These are phyloP conservation scores for Annulohypoxylon maeteangense DNA, from an alignment of 495 filamentous ascomycete species.

Conservation along the genomic window DNA sequence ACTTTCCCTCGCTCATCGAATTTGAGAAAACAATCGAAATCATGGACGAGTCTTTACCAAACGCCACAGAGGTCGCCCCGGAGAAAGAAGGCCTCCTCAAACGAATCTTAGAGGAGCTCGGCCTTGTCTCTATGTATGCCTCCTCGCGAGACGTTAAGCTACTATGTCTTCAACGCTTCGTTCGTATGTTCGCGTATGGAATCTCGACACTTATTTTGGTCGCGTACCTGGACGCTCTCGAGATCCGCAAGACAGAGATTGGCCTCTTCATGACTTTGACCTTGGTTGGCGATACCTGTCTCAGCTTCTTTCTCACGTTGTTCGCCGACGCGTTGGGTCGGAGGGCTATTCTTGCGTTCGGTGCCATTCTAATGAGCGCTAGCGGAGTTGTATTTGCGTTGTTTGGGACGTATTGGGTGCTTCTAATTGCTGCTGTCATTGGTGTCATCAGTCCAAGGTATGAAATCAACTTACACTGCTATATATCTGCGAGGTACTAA, in stretches of 20 bases:
- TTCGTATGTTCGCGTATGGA: conserved; percentile 63
- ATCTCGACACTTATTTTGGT: conserved; percentile 53
- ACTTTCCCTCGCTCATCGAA: neutral
- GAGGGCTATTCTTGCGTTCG: conserved; percentile 70
- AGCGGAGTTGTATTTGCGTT: conserved; percentile 76
- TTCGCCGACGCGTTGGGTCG: conserved; percentile 81
- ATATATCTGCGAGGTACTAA: neutral
- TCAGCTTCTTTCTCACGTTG: conserved; percentile 79
- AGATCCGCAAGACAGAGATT: conserved; percentile 72
- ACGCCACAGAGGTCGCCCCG: neutral
- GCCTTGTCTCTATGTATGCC: conserved; percentile 59
- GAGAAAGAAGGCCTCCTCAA: neutral
- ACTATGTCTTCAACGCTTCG: conserved; percentile 76
- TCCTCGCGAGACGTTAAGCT: conserved; percentile 73
- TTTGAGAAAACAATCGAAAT: neutral
- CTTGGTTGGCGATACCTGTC: conserved; percentile 78
- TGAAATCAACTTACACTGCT: neutral
- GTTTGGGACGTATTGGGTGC: conserved; percentile 75
- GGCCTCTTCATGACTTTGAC: conserved; percentile 93
- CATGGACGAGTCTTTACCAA: neutral
- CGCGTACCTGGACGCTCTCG: conserved; percentile 67
- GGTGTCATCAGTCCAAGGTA: conserved; percentile 81
- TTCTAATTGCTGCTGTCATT: conserved; percentile 78
- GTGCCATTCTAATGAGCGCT: conserved; percentile 73
- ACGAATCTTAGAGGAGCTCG: conserved; percentile 31